phyloP scores from a whole-genome alignment of 192 early-diverging fungal species.

The Entomortierella lignicola region DNA sequence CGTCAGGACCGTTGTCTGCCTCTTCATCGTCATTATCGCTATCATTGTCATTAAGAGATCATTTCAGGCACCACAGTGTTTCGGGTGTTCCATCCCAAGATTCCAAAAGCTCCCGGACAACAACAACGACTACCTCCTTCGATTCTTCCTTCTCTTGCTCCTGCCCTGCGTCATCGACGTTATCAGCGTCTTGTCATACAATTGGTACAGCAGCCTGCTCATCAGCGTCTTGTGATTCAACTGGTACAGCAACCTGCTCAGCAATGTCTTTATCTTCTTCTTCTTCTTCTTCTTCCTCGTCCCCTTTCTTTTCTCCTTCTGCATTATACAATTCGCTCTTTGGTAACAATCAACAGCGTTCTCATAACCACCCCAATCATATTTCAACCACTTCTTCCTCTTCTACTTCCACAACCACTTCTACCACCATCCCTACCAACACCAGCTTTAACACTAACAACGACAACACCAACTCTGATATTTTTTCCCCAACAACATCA shows the following conservation, averaged over 20 bases:
- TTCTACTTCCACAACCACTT: background rate
- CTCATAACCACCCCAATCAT: constrained; percentile 7
- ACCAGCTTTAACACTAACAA: background rate
- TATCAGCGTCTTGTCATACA: constrained; percentile 4
- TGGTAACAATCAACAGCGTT: constrained; percentile 1
- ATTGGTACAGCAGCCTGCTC: background rate
- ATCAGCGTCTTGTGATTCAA: constrained; percentile 12
- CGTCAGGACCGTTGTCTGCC: constrained; percentile 6
- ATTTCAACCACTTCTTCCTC: background rate
- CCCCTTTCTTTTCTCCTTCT: constrained; percentile 30
- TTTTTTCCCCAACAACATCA: background rate
- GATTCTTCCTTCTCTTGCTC: constrained; percentile 27
- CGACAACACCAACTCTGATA: background rate
- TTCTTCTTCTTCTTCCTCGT: background rate
- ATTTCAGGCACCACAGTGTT: constrained; percentile 31
- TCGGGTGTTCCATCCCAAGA: constrained; percentile 11
- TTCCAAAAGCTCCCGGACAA: constrained; percentile 8
- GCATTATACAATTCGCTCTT: constrained; percentile 23
- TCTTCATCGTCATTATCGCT: no score
- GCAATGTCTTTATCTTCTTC: background rate
- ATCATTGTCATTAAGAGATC: constrained; percentile 12
- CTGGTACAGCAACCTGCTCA: constrained; percentile 1
- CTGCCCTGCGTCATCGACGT: constrained; percentile 14
- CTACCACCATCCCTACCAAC: background rate
- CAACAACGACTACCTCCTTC: no score